A percentile compares a stretch with the other conserved stretches of the same genome.
Conservation (phyloP, 352 stramenopile species). For the Phytophthora pluvialis region DNA sequence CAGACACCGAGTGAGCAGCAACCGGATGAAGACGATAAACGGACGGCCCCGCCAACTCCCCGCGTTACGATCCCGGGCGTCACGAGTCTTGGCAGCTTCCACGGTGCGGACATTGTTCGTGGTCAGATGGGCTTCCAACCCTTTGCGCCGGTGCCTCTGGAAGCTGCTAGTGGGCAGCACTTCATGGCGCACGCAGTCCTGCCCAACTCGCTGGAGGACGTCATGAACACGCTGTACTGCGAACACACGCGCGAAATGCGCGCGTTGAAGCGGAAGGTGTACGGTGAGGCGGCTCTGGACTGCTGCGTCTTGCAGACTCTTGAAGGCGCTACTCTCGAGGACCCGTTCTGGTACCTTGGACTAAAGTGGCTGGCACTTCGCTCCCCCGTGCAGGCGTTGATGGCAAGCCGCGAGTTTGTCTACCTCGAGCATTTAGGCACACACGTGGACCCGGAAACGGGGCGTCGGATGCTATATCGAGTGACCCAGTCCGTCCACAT, state of each 20-base stretch:
- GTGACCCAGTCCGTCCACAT: conserved; percentile 70
- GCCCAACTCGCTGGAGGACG: conserved; percentile 69
- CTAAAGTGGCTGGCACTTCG: conserved; percentile 79
- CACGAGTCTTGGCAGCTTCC: conserved; percentile 35
- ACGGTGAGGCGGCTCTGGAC: conserved; percentile 64
- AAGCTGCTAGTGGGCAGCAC: conserved; percentile 45
- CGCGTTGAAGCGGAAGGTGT: conserved; percentile 43
- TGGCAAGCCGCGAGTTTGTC: conserved; percentile 73
- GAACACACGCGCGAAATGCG: conserved; percentile 66
- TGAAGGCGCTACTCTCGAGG: conserved; percentile 61
- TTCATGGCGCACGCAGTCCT: conserved; percentile 69
- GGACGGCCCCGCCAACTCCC: conserved; percentile 16
- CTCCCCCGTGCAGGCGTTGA: conserved; percentile 63
- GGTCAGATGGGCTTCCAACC: conserved; percentile 18
- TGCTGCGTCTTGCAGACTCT: conserved; percentile 69
- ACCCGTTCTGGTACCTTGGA: conserved; percentile 81
- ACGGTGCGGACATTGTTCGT: conserved; percentile 16
- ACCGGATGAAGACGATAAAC: conserved; percentile 31
- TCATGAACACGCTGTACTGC: conserved; percentile 67
- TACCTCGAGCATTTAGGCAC: conserved; percentile 74
- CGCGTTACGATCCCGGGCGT: conserved; percentile 29
- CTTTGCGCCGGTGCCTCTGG: conserved; percentile 28
- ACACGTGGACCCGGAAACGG: conserved; percentile 51
- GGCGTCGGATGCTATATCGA: conserved; percentile 67
- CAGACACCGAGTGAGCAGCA: conserved; percentile 6